phyloP scores from a whole-genome alignment of 2,329 filamentous ascomycete genomes.

The Cyclaneusma minus region DNA sequence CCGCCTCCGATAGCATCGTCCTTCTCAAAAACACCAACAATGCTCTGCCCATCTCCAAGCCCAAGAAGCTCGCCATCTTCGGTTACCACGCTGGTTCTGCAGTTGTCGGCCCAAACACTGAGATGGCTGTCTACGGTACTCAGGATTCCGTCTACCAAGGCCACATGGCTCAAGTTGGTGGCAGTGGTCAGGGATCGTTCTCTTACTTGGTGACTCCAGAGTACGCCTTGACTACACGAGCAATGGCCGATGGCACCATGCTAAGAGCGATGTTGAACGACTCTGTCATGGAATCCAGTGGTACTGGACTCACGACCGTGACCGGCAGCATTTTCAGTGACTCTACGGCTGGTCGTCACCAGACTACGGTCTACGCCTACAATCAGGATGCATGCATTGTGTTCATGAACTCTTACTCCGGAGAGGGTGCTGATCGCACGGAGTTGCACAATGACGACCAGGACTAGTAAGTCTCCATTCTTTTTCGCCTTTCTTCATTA shows the following conservation, averaged over 20 bases:
- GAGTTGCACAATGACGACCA: too few species aligned
- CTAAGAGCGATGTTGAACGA: slow-evolving; percentile 32
- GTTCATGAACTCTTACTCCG: slow-evolving; percentile 49
- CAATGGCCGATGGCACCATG: slow-evolving; percentile 21
- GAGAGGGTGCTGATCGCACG: slow-evolving; percentile 27
- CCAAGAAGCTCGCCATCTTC: slow-evolving; percentile 39
- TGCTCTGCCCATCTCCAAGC: slow-evolving; percentile 46
- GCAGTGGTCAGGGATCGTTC: slow-evolving; percentile 21
- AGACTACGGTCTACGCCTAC: slow-evolving; percentile 5
- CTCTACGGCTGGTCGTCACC: too few species aligned
- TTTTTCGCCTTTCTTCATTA: too few species aligned
- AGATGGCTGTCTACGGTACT: too few species aligned
- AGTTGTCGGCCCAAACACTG: slow-evolving; percentile 38
- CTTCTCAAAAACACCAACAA: slow-evolving; percentile 59
- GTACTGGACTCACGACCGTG: too few species aligned
- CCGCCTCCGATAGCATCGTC: slow-evolving; percentile 49
- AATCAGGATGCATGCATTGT: slow-evolving; percentile 37
- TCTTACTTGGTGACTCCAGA: slow-evolving; percentile 37
- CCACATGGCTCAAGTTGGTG: slow-evolving; percentile 6
- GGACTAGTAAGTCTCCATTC: neutral
- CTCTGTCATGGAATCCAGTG: too few species aligned
- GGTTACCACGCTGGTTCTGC: slow-evolving; percentile 52
- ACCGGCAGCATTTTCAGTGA: too few species aligned
- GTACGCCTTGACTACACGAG: slow-evolving; percentile 30
- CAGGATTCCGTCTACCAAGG: too few species aligned